Percentiles rank a stretch among this genome's conserved stretches.
Conservation (phyloP, 1,139 yeast species). For the Pichia sp. region DNA sequence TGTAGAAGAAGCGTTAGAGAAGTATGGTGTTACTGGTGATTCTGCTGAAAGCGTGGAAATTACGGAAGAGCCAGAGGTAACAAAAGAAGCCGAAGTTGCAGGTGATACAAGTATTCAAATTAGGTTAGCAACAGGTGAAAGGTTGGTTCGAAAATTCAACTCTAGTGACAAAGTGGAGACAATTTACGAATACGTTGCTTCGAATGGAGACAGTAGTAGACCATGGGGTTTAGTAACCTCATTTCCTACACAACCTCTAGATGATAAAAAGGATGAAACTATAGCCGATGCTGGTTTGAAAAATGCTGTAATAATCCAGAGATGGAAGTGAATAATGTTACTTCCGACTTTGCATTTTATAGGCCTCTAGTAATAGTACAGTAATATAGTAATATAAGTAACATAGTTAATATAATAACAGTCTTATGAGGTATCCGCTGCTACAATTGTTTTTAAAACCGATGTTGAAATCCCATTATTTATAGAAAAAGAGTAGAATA, state of each 20-base stretch:
- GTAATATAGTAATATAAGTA: background rate
- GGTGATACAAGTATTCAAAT: constrained; percentile 82
- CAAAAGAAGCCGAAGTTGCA: constrained; percentile 31
- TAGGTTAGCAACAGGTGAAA: constrained; percentile 78
- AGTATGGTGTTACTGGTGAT: constrained; percentile 10
- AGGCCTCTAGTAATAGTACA: background rate
- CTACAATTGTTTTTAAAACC: constrained; percentile 22
- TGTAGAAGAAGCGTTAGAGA: constrained; percentile 21
- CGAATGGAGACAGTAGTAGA: constrained; percentile 38
- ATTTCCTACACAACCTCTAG: constrained; percentile 77
- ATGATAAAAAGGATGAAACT: constrained; percentile 49
- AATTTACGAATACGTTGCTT: constrained; percentile 65
- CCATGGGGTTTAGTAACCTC: constrained; percentile 70
- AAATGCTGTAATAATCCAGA: constrained; percentile 83
- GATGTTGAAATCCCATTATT: constrained; percentile 39
- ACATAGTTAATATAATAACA: too few relatives aligned
- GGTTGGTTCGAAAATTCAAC: constrained; percentile 60
- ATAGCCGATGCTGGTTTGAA: constrained; percentile 73
- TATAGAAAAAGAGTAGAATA: constrained; percentile 23
- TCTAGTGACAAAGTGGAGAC: constrained; percentile 61
- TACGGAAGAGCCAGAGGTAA: constrained; percentile 20
- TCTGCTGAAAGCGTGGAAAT: constrained; percentile 20
- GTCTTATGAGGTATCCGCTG: too few relatives aligned
- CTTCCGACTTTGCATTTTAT: background rate
- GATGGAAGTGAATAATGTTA: constrained; percentile 44